These are phyloP conservation scores for Colletotrichum sp. DNA, from an alignment of 2,329 filamentous ascomycete genomes.

Conservation along the genomic window DNA sequence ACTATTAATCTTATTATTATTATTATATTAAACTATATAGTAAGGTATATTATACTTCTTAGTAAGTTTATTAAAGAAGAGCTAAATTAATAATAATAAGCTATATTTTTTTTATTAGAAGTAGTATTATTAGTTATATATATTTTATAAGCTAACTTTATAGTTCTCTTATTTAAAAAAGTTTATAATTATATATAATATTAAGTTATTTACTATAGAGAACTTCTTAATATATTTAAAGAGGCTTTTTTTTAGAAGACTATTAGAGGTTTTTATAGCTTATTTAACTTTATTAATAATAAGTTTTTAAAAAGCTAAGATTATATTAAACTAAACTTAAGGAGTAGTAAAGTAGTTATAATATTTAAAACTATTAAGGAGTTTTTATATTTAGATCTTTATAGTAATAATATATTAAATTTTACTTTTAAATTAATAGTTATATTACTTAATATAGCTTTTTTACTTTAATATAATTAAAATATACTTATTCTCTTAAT, in stretches of 20 bases:
- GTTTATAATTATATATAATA: not conserved
- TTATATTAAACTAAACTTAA: not conserved
- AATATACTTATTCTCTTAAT: not conserved
- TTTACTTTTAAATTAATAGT: not conserved
- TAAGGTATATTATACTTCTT: too few relatives aligned
- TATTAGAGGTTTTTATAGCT: not conserved
- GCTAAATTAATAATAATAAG: too few relatives aligned
- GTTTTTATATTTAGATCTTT: not conserved
- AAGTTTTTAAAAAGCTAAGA: not conserved
- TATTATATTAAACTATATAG: too few relatives aligned
- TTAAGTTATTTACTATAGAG: not conserved
- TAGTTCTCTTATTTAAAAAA: not conserved
- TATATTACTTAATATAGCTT: not conserved
- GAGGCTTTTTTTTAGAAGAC: not conserved
- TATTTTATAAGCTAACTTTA: not conserved
- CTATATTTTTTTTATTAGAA: not conserved
- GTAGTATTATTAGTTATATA: not conserved
- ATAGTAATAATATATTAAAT: not conserved
- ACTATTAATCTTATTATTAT: too few relatives aligned
- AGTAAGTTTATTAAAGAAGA: too few relatives aligned
- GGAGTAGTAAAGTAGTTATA: not conserved
- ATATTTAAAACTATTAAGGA: not conserved
- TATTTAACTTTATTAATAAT: not conserved
- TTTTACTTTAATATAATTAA: not conserved
- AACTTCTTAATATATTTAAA: not conserved